Base-by-base conservation (phyloP, 352 stramenopile genomes). In the Pythium insidiosum region DNA sequence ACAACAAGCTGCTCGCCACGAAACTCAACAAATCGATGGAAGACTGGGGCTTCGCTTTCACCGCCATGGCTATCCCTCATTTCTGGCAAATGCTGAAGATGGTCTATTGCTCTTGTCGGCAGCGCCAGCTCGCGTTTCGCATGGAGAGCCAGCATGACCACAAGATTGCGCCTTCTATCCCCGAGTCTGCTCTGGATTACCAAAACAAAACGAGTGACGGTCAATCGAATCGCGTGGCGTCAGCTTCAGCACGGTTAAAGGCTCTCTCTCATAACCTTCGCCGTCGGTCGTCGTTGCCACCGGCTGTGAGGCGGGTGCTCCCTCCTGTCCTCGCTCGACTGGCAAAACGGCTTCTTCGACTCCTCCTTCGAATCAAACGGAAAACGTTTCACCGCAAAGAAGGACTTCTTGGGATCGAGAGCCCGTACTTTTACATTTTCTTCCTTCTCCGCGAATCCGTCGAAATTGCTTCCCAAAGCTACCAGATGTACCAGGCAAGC, bases 1-100 rank as follows among this genome's bases (percentile, higher is more conserved):
- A 66, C 54, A 67, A 68, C 61, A 71, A 68, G 31, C 54, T 71
- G n/a, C 47, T 71, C 2, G 53, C 33, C 19, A 65, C 61, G 13
- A 51, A 42, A 24, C 58, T 71, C 4, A 36, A 37, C 11, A 38
- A 51, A 1, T 22, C 58, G 29, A 62, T 70, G 45, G 46, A 33
- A 3, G 36, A 47, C 3, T 38, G 56, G 21, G 53, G 61, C 19
- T 71, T 53, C 46, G 22, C 61, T n/a, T 67, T 67, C 28, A 45
- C 55, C 5, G 33, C 49, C 23, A 51, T 43, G 6, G 54, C 47
- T 2, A 50, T 26, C 10, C 25, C 64, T 7, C 57, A 71, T 33
- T 55, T 47, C 35, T 45, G 64, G 2, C 57, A 67, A 36, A 60
- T 70, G 24, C 22, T 55, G 30, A 55, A 56, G 26, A 70, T 70